Evolutionary conservation across 176 grass and related monocot species (phyloP), one percentile per base, ranked within the genome.

Genomic region (Carex parvula): DNA sequence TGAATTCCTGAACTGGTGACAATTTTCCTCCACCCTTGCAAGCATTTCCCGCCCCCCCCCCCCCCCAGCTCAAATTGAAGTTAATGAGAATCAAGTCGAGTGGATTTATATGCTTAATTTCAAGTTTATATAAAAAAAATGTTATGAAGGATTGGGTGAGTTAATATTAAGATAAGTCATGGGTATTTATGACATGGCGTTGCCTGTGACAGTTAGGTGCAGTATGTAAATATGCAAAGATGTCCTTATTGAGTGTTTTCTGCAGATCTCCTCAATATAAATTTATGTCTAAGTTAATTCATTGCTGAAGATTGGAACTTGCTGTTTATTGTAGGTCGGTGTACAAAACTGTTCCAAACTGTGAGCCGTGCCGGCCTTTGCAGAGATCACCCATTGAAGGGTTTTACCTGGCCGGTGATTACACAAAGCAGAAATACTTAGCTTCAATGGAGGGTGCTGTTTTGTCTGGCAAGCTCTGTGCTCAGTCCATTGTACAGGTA

Each of bases 401-500:
- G 71, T 95, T 99, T 81, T 94, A 99, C 64, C 81, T 99, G 18
- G 85, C 90, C 17, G 96, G 93, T 1, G 90, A 99, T 89, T 99
- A 99, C 88, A 99, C 96, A 65, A 99, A 99, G 65, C 96, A 99
- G 70, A 99, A 94, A 88, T 99, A 99, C 24, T 57, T 95, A 87
- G 96, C 93, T 88, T 99, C 96, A 59, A 99, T 99, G 93, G 96
- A 95, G 68, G 93, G 96, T 67, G 96, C 96, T 48, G 90, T 99
- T 79, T 67, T 95, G 52, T 99, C 91, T 2, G 93, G 91, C 26
- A 99, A 99, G 74, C 87, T 99, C 61, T 96, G 97, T 48, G 91
- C 93, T 20, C 93, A 94, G 84, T 89, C 97, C 53, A 91, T 95
- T 85, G 91, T 92, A 26, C 90, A 95, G 91, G 96, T 95, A 86